Evolutionary conservation across 371 early-diverging fungal genomes (phyloP).

Genomic region (Rhizopus sp.): DNA sequence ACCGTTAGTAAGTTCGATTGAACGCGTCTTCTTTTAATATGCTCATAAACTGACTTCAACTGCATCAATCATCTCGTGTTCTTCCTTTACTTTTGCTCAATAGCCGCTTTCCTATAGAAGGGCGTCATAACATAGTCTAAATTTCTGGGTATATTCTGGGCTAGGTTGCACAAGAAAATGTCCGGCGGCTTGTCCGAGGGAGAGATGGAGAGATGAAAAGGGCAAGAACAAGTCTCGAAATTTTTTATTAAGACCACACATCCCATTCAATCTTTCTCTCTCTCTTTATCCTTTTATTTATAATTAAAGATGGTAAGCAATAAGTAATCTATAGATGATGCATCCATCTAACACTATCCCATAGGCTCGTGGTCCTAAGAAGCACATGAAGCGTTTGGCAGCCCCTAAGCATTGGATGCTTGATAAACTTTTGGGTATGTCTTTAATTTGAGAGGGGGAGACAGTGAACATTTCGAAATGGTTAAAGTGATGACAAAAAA

Average conservation of each 20-base stretch:
- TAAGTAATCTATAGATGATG: not conserved
- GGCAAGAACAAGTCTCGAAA: no score
- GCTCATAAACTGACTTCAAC: no score
- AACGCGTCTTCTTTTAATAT: no score
- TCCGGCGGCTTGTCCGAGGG: no score
- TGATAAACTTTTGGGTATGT: slow-evolving; percentile 88
- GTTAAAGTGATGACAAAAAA: slow-evolving; percentile 35
- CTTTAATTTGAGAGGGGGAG: not conserved
- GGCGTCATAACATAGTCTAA: no score
- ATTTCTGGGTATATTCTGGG: no score
- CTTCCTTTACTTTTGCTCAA: no score
- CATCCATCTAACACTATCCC: not conserved
- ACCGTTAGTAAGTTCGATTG: no score
- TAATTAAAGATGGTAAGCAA: slow-evolving; percentile 25
- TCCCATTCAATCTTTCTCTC: not conserved
- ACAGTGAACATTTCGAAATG: not conserved
- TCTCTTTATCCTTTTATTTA: slow-evolving; percentile 19
- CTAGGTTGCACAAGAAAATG: no score
- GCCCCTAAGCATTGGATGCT: slow-evolving; percentile 99
- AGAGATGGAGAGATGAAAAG: no score
- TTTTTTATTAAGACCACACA: not conserved
- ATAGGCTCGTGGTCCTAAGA: slow-evolving; percentile 98
- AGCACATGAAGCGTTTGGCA: slow-evolving; percentile 99
- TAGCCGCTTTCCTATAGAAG: no score
- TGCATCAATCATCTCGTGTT: no score